Evolutionary conservation across 805 yeast species (phyloP).

Genomic region (Metschnikowia henanensis): DNA sequence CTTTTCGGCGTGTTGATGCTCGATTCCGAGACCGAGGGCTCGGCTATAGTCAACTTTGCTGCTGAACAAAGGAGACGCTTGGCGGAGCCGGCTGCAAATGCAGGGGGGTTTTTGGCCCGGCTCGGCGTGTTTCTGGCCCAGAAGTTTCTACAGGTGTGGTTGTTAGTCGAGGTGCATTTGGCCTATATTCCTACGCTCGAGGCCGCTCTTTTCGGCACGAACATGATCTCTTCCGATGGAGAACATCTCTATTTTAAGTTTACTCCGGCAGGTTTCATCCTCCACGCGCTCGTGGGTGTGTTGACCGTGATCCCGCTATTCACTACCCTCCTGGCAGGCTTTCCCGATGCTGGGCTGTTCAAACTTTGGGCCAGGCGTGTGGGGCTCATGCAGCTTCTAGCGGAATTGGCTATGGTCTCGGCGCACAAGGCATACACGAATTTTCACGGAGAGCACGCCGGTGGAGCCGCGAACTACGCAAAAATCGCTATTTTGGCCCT

Average conservation of each 20-base stretch:
- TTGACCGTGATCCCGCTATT: slow-evolving; percentile 14
- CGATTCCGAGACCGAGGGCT: slow-evolving; percentile 4
- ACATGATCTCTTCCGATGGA: not conserved
- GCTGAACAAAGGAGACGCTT: slow-evolving; percentile 9
- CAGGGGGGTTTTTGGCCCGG: not conserved
- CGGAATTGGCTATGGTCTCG: slow-evolving; percentile 1
- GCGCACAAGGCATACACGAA: not conserved
- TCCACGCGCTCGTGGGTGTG: slow-evolving; percentile 10
- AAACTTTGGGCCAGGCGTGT: not conserved
- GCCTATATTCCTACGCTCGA: slow-evolving; percentile 8
- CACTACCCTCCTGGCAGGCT: not conserved
- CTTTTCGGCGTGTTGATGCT: slow-evolving; percentile 1
- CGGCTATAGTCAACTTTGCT: slow-evolving; percentile 8
- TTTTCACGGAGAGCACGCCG: not conserved
- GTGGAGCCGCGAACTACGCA: not conserved
- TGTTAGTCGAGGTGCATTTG: slow-evolving; percentile 2
- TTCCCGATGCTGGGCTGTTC: not conserved
- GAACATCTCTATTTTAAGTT: not conserved
- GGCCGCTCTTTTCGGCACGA: slow-evolving; percentile 7
- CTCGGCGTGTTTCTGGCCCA: not conserved
- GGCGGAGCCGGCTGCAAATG: not conserved
- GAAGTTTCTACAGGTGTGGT: not conserved
- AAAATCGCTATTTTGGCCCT: not conserved
- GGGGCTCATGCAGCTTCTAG: not conserved
- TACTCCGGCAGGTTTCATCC: slow-evolving; percentile 13